Conservation (phyloP, 179 eudicot species). For the Monotropa hypopitys region DNA sequence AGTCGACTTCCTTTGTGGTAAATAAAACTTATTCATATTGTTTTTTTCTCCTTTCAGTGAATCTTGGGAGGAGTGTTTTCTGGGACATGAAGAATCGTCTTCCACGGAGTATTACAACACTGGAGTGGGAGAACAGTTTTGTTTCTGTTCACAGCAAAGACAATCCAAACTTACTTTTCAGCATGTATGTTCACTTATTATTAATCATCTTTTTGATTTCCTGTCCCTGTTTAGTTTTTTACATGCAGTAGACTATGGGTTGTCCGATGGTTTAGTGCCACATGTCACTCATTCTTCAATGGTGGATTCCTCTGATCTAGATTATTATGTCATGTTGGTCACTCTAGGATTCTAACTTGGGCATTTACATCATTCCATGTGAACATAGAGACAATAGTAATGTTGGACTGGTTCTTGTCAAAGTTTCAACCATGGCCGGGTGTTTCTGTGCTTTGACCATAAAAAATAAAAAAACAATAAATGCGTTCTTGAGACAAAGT, state of each 20-base stretch:
- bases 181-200: constrained; percentile 48
- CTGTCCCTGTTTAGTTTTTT: not conserved
- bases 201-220: not conserved
- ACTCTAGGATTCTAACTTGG: not conserved
- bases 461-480: not conserved
- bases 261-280: not conserved
- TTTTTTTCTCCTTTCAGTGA: constrained; percentile 29
- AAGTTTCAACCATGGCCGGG: not conserved
- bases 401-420: not conserved
- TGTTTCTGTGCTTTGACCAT: not conserved
- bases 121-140: constrained; percentile 98
- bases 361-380: not conserved
- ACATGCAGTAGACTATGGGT: not conserved
- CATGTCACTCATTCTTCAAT: not conserved
- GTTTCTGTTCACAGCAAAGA: constrained; percentile 98
- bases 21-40: not conserved
- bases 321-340: not conserved
- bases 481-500: not conserved
- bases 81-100: constrained; percentile 99
- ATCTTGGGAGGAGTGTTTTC: constrained; percentile 97
- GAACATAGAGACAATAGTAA: not conserved
- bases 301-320: not conserved
- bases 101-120: constrained; percentile 86
- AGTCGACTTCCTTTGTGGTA: not conserved
- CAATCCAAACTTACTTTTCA: constrained; percentile 90